Evolutionary conservation across 495 filamentous ascomycete species (phyloP).

Genomic region (Xanthoparmelia taractica): DNA sequence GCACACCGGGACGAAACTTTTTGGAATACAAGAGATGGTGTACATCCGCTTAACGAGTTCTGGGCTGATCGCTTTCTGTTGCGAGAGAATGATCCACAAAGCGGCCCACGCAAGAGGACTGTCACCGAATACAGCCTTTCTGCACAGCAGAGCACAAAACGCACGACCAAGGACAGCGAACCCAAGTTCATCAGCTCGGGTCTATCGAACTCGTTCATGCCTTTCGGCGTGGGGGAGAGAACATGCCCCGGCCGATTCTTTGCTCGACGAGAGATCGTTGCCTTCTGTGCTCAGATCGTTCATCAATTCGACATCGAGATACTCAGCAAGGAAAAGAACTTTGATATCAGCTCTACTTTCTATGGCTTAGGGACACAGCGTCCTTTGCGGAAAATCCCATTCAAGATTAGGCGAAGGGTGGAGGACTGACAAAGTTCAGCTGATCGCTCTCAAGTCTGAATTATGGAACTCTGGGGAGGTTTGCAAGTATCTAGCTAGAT

Average conservation of each 20-base stretch:
- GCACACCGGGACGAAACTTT: conserved; percentile 22
- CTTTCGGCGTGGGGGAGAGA: conserved; percentile 10
- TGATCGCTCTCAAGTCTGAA: too few relatives aligned
- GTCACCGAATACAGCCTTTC: neutral
- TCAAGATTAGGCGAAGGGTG: too few relatives aligned
- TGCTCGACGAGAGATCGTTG: conserved; percentile 11
- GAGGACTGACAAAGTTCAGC: too few relatives aligned
- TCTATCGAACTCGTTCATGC: conserved; percentile 6
- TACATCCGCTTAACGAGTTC: conserved; percentile 31
- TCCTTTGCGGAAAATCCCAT: too few relatives aligned
- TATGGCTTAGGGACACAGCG: conserved; percentile 13
- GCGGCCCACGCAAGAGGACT: conserved; percentile 24
- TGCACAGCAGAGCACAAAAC: neutral
- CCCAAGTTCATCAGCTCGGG: conserved; percentile 15
- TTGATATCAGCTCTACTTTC: conserved; percentile 4
- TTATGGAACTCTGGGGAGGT: too few relatives aligned
- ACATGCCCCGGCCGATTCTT: conserved; percentile 15
- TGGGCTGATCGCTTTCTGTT: conserved; percentile 38
- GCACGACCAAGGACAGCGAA: neutral
- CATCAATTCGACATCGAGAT: conserved; percentile 11
- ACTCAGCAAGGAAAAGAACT: neutral
- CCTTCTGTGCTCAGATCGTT: conserved; percentile 8
- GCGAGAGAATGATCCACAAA: conserved; percentile 31
- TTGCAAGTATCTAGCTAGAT: too few relatives aligned
- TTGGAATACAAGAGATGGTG: conserved; percentile 21